Evolutionary conservation across 495 filamentous ascomycete species (phyloP).

Genomic region (Aspergillus homomorphus): DNA sequence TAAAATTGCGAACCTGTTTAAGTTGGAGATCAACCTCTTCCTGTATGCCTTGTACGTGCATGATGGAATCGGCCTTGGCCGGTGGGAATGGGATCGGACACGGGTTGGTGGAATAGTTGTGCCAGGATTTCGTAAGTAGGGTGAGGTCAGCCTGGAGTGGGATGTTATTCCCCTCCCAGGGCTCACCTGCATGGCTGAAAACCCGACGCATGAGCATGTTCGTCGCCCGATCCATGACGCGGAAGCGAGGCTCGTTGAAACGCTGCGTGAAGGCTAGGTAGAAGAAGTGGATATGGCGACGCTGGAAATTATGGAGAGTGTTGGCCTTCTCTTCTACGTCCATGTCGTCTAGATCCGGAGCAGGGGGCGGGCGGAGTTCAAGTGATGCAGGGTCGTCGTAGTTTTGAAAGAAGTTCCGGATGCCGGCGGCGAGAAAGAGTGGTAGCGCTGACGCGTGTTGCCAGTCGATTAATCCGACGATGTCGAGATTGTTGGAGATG

Average conservation of each 20-base stretch:
- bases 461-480: conserved; percentile 14
- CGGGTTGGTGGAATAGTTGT: conserved; percentile 6
- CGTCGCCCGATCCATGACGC: conserved; percentile 6
- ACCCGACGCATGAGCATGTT: conserved; percentile 10
- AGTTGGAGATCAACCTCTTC: conserved; percentile 18
- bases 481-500: conserved; percentile 10
- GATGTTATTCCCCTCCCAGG: conserved; percentile 25
- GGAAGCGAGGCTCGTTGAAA: conserved; percentile 9
- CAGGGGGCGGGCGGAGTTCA: conserved; percentile 1
- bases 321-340: conserved; percentile 11
- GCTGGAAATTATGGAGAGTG: conserved; percentile 9
- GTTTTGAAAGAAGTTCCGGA: conserved; percentile 10
- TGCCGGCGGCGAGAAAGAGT: conserved; percentile 6
- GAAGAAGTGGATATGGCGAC: conserved; percentile 13
- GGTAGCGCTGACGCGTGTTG: conserved; percentile 9
- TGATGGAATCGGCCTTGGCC: conserved; percentile 14
- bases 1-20: conserved; percentile 7
- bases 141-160: conserved; percentile 21
- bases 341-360: conserved; percentile 6
- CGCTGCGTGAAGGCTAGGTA: conserved; percentile 9
- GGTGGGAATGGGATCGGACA: conserved; percentile 21
- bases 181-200: conserved; percentile 15
- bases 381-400: conserved; percentile 9
- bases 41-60: conserved; percentile 18
- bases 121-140: conserved; percentile 13